phyloP scores from a whole-genome alignment of 495 filamentous ascomycete genomes.

The Trichoderma orchidacearum region DNA sequence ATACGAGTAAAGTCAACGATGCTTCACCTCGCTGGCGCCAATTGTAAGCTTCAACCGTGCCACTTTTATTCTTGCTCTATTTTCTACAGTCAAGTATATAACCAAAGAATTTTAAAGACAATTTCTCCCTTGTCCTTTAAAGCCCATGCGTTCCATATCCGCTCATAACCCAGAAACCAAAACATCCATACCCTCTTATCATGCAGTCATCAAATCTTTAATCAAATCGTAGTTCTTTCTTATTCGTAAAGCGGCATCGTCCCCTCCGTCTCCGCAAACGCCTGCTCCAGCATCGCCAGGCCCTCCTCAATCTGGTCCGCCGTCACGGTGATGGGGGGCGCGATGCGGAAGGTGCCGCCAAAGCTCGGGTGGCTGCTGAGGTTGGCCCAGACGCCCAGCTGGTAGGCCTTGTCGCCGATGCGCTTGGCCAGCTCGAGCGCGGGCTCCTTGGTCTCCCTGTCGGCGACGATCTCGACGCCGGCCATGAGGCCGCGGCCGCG shows the following conservation, averaged over 20 bases:
- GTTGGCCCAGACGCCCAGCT: constrained; percentile 39
- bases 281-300: constrained; percentile 30
- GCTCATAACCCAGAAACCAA: not conserved
- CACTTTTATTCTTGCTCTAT: too few relatives aligned
- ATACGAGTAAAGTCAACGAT: too few relatives aligned
- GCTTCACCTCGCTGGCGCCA: too few relatives aligned
- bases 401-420: constrained; percentile 29
- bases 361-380: constrained; percentile 35
- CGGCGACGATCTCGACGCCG: constrained; percentile 39
- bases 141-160: not conserved
- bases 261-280: constrained; percentile 17
- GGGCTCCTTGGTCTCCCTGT: constrained; percentile 26
- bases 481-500: constrained; percentile 39
- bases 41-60: too few relatives aligned
- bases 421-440: constrained; percentile 30
- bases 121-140: not conserved
- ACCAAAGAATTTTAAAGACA: too few relatives aligned
- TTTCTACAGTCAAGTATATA: too few relatives aligned
- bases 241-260: constrained; percentile 9
- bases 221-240: not conserved
- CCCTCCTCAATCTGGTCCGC: constrained; percentile 35
- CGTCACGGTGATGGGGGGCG: constrained; percentile 41
- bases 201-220: not conserved
- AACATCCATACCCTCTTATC: not conserved
- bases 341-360: constrained; percentile 40